Evolutionary conservation across 2,329 filamentous ascomycete genomes (phyloP).

Genomic region (Penicillium freii): DNA sequence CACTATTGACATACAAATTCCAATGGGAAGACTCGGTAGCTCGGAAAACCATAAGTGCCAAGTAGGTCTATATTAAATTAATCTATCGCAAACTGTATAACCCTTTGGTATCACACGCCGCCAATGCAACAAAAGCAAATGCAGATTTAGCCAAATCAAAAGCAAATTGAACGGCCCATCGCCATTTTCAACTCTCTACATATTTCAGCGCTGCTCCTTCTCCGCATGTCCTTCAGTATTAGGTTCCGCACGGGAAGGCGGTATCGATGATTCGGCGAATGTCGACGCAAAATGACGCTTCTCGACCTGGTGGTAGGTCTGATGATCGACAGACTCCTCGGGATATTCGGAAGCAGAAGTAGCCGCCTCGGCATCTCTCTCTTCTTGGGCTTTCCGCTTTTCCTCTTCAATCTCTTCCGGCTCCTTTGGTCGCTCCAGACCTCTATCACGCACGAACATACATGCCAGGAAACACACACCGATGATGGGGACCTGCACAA

Average conservation of each 20-base stretch:
- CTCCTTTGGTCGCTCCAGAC: slow-evolving; percentile 42
- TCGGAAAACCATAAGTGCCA: neutral
- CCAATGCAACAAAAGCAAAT: slow-evolving; percentile 7
- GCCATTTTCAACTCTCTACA: neutral
- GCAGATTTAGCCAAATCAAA: neutral
- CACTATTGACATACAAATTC: neutral
- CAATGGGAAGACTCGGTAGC: neutral
- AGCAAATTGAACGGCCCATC: neutral
- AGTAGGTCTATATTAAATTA: neutral
- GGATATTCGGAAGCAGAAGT: slow-evolving; percentile 1
- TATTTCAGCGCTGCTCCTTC: neutral
- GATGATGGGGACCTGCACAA: slow-evolving; percentile 56
- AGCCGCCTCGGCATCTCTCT: slow-evolving; percentile 19
- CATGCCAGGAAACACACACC: slow-evolving; percentile 52
- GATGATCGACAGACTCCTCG: slow-evolving; percentile 1
- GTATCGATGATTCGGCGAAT: slow-evolving; percentile 15
- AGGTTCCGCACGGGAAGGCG: slow-evolving; percentile 10
- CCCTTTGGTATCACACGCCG: slow-evolving; percentile 14
- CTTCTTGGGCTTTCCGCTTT: slow-evolving; percentile 31
- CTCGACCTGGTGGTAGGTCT: slow-evolving; percentile 6
- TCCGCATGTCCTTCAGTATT: neutral
- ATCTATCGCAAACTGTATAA: neutral
- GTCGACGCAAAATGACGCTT: slow-evolving; percentile 17
- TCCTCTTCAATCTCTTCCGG: slow-evolving; percentile 28
- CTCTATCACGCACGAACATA: slow-evolving; percentile 53